Percentiles rank a stretch among this genome's conserved stretches.
Evolutionary conservation across 169 alveolate species (phyloP).

Genomic region (Cyclospora cayetanensis): DNA sequence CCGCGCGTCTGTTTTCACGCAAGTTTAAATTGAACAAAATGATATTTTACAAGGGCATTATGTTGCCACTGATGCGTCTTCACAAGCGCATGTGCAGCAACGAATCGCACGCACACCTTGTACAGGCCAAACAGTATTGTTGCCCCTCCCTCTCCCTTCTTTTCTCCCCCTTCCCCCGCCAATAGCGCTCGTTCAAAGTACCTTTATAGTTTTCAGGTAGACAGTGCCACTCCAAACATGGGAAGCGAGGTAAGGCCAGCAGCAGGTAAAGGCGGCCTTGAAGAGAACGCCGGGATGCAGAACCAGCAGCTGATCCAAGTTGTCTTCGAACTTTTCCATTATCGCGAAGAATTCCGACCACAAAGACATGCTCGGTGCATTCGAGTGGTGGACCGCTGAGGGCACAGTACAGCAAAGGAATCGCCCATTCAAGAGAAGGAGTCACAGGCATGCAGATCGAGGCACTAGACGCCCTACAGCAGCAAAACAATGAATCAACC

Average conservation of each 20-base stretch:
- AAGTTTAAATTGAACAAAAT: background rate
- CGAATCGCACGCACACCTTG: too few relatives aligned
- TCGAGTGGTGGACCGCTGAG: conserved; percentile 51
- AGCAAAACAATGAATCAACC: too few relatives aligned
- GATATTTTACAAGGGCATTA: background rate
- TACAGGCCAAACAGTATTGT: too few relatives aligned
- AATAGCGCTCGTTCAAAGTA: background rate
- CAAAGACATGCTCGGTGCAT: conserved; percentile 29
- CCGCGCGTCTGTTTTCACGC: background rate
- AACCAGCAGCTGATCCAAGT: conserved; percentile 56
- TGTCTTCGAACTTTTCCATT: conserved; percentile 28
- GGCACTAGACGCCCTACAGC: too few relatives aligned
- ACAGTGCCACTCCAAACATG: conserved; percentile 54
- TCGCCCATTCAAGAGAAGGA: too few relatives aligned
- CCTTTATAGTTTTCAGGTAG: conserved; percentile 35
- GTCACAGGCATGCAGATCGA: too few relatives aligned
- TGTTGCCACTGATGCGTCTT: background rate
- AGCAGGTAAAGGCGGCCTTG: conserved; percentile 60
- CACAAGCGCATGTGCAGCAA: background rate
- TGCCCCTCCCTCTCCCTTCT: background rate
- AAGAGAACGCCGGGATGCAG: conserved; percentile 56
- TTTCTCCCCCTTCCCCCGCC: background rate
- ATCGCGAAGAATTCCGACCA: conserved; percentile 48
- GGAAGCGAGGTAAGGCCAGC: conserved; percentile 58
- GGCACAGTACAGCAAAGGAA: too few relatives aligned